Base-by-base conservation (phyloP, 2,329 filamentous ascomycete genomes). In the Pseudophaeomoniella oleicola region DNA sequence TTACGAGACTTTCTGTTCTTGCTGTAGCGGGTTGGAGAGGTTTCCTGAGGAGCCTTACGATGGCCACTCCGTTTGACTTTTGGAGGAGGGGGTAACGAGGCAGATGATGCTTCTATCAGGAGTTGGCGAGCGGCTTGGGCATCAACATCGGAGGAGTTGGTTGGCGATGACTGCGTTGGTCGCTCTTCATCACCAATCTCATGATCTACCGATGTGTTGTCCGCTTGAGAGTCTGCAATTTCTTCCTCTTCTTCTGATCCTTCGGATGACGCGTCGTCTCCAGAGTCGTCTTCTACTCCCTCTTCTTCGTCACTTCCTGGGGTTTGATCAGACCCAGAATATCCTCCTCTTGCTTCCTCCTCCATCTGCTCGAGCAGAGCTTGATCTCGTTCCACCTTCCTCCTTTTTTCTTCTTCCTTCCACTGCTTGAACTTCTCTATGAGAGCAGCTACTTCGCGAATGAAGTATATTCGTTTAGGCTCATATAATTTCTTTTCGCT, bases 371-470 rank as follows among this genome's bases (percentile, higher is more conserved):
- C 58, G 4, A 63, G 62, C 15, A 64, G 54, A 3, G 67, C 70
- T 34, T 76, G 77, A 41, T 88, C 84, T 50, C 78, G 83, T 49
- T 85, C 80, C 2, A 75, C 60, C 57, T 85, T 85, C 41, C 83
- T 67, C 31, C 80, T 74, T 62, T 87, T 92, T 57, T 98, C 90
- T 53, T 93, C 84, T 42, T 87, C 72, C 43, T 78, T 86, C 87
- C 87, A 96, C 37, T 73, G 66, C 35, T 77, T 73, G 54, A 94
- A 96, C 54, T 94, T 96, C 43, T 84, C 76, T 14, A 96, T 68
- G 18, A 96, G 78, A 0, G 71, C 70, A 43, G 84, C 71, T 39
- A 92, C 87, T 42, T 92, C 85, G 39, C 69, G 72, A 48, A 94
- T 80, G 53, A 94, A 93, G 54, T 88, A 78, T 41, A 78, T 71